These are phyloP conservation scores for Dictyophora rubrovolvata DNA, from an alignment of 768 basidiomycete genomes.

Conservation along the genomic window DNA sequence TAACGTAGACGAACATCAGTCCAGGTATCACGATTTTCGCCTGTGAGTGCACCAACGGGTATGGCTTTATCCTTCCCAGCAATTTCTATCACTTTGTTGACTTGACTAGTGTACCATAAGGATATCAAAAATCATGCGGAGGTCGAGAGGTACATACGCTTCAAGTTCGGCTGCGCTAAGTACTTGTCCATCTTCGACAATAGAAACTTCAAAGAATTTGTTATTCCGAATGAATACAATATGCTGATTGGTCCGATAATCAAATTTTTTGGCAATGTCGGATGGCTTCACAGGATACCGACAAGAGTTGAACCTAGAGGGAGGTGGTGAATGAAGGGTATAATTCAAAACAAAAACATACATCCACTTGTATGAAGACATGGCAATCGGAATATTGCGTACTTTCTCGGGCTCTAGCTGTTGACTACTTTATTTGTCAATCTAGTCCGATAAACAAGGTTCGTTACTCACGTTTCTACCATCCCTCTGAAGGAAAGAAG, in stretches of 20 bases:
- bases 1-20: slow-evolving; percentile 44
- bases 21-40: slow-evolving; percentile 88
- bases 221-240: slow-evolving; percentile 87
- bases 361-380: slow-evolving; percentile 94
- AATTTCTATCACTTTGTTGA: slow-evolving; percentile 54
- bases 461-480: slow-evolving; percentile 58
- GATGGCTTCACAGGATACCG: slow-evolving; percentile 77
- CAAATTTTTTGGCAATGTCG: slow-evolving; percentile 79
- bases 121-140: background rate
- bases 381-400: slow-evolving; percentile 68
- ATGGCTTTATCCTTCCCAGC: slow-evolving; percentile 39
- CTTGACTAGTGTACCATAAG: slow-evolving; percentile 34
- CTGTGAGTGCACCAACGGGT: slow-evolving; percentile 71
- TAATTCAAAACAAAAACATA: slow-evolving; percentile 25
- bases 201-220: slow-evolving; percentile 76
- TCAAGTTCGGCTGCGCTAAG: slow-evolving; percentile 78
- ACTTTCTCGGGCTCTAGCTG: slow-evolving; percentile 83
- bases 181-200: slow-evolving; percentile 57
- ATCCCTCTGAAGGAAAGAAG: slow-evolving; percentile 78
- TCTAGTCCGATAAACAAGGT: background rate
- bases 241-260: slow-evolving; percentile 67
- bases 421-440: slow-evolving; percentile 31
- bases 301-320: slow-evolving; percentile 75
- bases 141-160: slow-evolving; percentile 30
- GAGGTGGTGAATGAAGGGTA: background rate